Evolutionary conservation across 2,329 filamentous ascomycete species (phyloP).

Genomic region (Lachnellula subtilissima): DNA sequence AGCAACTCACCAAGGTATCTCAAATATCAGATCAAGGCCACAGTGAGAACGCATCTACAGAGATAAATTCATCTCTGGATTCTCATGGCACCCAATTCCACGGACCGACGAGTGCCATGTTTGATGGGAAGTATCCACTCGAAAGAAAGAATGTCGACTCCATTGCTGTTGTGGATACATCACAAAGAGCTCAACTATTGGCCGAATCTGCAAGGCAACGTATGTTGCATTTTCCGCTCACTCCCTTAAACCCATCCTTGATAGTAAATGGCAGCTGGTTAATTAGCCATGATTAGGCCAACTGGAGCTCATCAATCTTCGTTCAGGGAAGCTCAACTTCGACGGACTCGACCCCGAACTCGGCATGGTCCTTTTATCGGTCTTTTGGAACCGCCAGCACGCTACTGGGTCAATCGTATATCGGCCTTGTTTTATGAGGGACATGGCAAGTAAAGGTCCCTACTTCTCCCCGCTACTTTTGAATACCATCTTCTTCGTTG

Average conservation of each 20-base stretch:
- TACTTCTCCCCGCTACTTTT: slow-evolving; percentile 36
- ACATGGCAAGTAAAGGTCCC: slow-evolving; percentile 32
- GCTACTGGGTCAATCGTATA: slow-evolving; percentile 45
- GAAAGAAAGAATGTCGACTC: not conserved
- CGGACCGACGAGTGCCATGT: slow-evolving; percentile 11
- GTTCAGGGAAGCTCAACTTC: slow-evolving; percentile 46
- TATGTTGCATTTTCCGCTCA: not conserved
- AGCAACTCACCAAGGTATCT: not conserved
- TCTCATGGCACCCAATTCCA: slow-evolving; percentile 3
- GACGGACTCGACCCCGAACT: slow-evolving; percentile 49
- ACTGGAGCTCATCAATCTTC: slow-evolving; percentile 44
- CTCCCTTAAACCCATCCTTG: too few species aligned
- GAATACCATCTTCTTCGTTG: slow-evolving; percentile 34
- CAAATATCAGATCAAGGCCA: not conserved
- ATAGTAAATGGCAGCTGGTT: too few species aligned
- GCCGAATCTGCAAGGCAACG: slow-evolving; percentile 44
- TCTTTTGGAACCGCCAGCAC: slow-evolving; percentile 52
- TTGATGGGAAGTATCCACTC: slow-evolving; percentile 4
- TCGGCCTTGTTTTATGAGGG: slow-evolving; percentile 47
- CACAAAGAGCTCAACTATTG: slow-evolving; percentile 41
- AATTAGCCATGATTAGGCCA: slow-evolving; percentile 28
- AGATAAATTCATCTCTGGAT: not conserved
- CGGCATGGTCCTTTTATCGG: slow-evolving; percentile 45
- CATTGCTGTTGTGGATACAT: slow-evolving; percentile 19
- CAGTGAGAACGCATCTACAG: not conserved